These are phyloP conservation scores for Debaryomyces castellii DNA, from an alignment of 805 yeast species.

Conservation along the genomic window DNA sequence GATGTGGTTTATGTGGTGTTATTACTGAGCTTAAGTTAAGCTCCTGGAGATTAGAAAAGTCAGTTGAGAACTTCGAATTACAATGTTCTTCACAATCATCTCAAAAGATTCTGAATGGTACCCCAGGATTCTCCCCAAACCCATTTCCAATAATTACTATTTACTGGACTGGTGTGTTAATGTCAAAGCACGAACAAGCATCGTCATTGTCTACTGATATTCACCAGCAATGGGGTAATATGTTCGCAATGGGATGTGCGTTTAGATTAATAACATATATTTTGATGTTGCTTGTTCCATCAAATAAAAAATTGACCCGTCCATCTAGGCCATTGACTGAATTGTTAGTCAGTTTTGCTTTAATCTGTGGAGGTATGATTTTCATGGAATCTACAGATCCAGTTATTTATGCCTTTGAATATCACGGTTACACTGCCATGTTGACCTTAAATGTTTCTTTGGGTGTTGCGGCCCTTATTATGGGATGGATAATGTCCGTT, in stretches of 20 bases:
- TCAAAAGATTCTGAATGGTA: conserved; percentile 26
- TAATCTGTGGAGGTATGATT: conserved; percentile 84
- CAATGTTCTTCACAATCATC: neutral
- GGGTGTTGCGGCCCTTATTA: conserved; percentile 71
- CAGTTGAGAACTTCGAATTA: conserved; percentile 14
- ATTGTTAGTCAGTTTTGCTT: conserved; percentile 71
- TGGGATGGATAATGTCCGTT: conserved; percentile 85
- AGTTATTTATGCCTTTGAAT: conserved; percentile 73
- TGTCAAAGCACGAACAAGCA: conserved; percentile 94
- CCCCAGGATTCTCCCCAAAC: conserved; percentile 85
- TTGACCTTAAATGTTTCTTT: conserved; percentile 85
- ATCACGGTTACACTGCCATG: conserved; percentile 77
- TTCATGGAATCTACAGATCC: conserved; percentile 93
- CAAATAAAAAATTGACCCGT: conserved; percentile 24
- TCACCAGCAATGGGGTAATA: conserved; percentile 90
- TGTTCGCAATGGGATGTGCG: conserved; percentile 78
- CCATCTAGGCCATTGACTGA: conserved; percentile 80
- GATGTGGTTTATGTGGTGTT: conserved; percentile 90
- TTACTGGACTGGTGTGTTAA: conserved; percentile 93
- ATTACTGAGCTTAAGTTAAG: conserved; percentile 68
- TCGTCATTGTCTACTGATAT: conserved; percentile 72
- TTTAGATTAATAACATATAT: conserved; percentile 69
- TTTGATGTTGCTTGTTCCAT: conserved; percentile 41
- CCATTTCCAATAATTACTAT: conserved; percentile 93
- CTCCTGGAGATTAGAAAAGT: conserved; percentile 53